Evolutionary conservation across 345 rosid species (phyloP), one percentile per base, ranked within the genome.

Genomic region (Hevea brasiliensis): DNA sequence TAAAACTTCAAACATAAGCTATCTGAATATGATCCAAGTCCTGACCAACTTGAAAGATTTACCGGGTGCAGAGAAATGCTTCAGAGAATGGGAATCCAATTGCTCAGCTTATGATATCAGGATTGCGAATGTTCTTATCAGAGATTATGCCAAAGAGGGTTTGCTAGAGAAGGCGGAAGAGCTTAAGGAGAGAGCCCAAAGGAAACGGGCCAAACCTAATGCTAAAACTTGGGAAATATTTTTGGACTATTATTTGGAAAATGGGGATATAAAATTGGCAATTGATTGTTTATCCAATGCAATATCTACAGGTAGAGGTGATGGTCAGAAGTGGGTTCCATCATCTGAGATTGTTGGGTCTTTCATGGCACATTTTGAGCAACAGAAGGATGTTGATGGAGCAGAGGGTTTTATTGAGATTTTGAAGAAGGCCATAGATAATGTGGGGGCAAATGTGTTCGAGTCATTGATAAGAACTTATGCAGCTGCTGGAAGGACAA

Each of bases 21-120:
- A 89, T 85, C 84, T 95, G 77, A 95, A 95, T 83, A 91, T 89
- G 96, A 87, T 92, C 61, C 98, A 92, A 79, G 97, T 85, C 53
- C 79, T 95, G 60, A 86, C 88, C 67, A 95, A 85, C 75, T 83
- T 95, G 87, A 89, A 95, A 62, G 99, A 95, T 85, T 67, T 95
- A 27, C 93, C 93, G 0, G 98, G 97, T 61, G 97, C 99, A 0
- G 98, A 89, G 86, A 91, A 92, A 77, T 81, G 96, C 77, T 91
- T 89, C 82, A 88, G 81, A 77, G 98, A 95, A 74, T 95, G 98
- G 97, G 91, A 89, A 72, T 84, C 92, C 18, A 76, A 76, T 24
- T 87, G 91, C 84, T 80, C 90, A 54, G 80, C 80, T 45, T 92
- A 86, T 26, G 99, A 95, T 74, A 90, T 92, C 35, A 81, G 97